Evolutionary conservation across 75 land plant genomes (phyloP).

Genomic region (Pinus albicaulis): DNA sequence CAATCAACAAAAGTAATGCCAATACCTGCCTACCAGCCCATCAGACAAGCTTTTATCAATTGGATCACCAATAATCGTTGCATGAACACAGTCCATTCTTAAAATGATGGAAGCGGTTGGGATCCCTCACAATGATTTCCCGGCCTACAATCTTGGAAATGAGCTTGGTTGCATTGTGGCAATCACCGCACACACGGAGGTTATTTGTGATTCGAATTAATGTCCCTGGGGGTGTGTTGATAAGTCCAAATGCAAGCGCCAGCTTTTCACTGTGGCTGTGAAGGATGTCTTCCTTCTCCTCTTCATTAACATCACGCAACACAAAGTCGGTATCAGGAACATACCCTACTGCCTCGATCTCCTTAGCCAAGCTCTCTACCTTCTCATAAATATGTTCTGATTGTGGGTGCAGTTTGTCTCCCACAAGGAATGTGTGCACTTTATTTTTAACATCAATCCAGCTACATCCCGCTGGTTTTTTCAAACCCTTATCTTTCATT

Average conservation of each 20-base stretch:
- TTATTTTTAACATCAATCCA: constrained; percentile 25
- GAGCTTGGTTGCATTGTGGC: constrained; percentile 26
- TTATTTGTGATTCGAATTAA: constrained; percentile 19
- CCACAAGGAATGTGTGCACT: constrained; percentile 21
- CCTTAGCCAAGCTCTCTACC: constrained; percentile 11
- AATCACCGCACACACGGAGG: constrained; percentile 22
- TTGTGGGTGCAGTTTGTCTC: constrained; percentile 22
- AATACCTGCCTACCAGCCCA: neutral
- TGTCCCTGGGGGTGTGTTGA: constrained; percentile 24
- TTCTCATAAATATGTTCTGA: constrained; percentile 12
- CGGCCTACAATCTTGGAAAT: constrained; percentile 16
- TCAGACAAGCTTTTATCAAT: neutral
- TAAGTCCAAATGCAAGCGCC: constrained; percentile 36
- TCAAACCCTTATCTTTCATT: constrained; percentile 24
- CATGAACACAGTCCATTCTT: constrained; percentile 33
- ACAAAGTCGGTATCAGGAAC: constrained; percentile 9
- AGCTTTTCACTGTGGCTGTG: constrained; percentile 27
- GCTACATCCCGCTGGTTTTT: constrained; percentile 22
- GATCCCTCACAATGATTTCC: constrained; percentile 27
- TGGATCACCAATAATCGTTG: constrained; percentile 9
- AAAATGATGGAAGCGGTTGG: constrained; percentile 30
- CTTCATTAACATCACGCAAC: constrained; percentile 1
- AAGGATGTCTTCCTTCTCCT: constrained; percentile 4
- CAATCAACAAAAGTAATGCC: neutral
- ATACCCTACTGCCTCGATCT: constrained; percentile 20